phyloP scores from a whole-genome alignment of 768 basidiomycete species.

The Tricholoma hemisulphureum region DNA sequence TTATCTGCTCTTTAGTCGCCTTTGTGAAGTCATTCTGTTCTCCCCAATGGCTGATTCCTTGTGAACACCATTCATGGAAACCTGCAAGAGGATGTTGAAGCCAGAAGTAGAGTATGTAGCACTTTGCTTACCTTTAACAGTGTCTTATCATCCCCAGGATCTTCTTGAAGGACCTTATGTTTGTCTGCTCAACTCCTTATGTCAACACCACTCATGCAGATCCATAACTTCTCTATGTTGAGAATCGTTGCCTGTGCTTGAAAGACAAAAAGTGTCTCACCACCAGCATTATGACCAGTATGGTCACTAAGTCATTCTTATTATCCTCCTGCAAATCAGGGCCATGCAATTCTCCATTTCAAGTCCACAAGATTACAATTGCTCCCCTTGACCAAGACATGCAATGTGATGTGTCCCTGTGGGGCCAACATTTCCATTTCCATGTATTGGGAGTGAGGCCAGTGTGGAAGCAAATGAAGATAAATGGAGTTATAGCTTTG shows the following conservation, averaged over 20 bases:
- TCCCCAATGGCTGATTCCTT: not conserved
- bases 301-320: too few species aligned
- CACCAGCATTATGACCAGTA: too few species aligned
- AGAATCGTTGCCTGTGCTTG: not conserved
- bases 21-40: not conserved
- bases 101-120: not conserved
- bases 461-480: too few species aligned
- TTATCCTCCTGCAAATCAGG: not conserved
- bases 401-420: slow-evolving; percentile 1
- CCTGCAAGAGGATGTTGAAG: not conserved
- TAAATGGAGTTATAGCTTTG: too few species aligned
- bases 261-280: too few species aligned
- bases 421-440: slow-evolving; percentile 7
- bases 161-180: too few species aligned
- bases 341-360: not conserved
- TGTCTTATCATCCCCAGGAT: not conserved
- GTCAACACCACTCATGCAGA: not conserved
- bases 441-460: too few species aligned
- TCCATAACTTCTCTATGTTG: not conserved
- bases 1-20: not conserved
- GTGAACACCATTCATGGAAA: not conserved
- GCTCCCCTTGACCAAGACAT: slow-evolving; percentile 7
- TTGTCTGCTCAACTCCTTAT: not conserved
- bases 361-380: slow-evolving; percentile 9
- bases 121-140: not conserved